These are phyloP conservation scores for Cicer arietinum DNA, from an alignment of 306 rosid genomes.

Conservation along the genomic window DNA sequence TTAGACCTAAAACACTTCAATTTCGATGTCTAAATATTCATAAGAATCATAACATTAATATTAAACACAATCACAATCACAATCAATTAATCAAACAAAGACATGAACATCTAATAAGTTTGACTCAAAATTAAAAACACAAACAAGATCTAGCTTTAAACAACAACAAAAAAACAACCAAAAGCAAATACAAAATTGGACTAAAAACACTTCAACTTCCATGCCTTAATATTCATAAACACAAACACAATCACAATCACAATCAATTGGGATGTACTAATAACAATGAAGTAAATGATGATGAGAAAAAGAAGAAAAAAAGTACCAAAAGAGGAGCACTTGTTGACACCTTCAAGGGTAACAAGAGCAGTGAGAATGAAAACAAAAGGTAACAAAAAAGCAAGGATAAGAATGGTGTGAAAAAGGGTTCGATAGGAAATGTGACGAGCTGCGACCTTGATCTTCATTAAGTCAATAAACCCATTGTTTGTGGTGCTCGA, in stretches of 20 bases:
- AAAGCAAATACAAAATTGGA: not conserved
- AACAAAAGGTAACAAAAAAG: conserved; percentile 93
- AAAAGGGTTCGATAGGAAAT: conserved; percentile 97
- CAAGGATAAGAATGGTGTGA: conserved; percentile 96
- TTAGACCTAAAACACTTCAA: conserved; percentile 25
- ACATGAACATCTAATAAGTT: not conserved
- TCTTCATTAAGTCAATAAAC: conserved; percentile 99
- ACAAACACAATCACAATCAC: no score
- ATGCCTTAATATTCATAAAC: no score
- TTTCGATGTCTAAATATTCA: conserved; percentile 14
- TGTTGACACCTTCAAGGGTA: conserved; percentile 99
- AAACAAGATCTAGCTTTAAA: conserved; percentile 53
- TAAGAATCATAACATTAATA: not conserved
- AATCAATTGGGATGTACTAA: no score
- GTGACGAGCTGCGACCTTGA: conserved; percentile 99
- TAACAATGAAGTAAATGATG: no score
- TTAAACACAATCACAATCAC: no score
- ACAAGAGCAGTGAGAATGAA: conserved; percentile 99
- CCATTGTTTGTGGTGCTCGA: conserved; percentile 99
- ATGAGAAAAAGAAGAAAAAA: not conserved
- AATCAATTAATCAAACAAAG: not conserved
- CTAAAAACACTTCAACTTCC: no score
- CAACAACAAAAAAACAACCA: not conserved
- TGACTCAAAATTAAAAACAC: conserved; percentile 2
- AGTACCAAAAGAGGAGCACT: conserved; percentile 98